These are phyloP conservation scores for Alternaria solani DNA, from an alignment of 2,329 filamentous ascomycete species.

Conservation along the genomic window DNA sequence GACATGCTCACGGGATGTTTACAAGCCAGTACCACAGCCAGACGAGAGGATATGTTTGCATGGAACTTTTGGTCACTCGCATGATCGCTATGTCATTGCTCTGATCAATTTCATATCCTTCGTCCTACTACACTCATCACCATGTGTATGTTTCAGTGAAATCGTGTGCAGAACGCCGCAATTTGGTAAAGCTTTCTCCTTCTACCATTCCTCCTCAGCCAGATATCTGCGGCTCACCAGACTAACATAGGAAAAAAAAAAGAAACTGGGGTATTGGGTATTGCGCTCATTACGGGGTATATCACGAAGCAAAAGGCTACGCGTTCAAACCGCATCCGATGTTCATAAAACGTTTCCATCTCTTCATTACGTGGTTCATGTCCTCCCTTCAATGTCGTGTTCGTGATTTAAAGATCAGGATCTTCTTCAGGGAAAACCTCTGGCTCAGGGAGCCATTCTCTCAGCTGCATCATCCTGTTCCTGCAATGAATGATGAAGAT, in stretches of 20 bases:
- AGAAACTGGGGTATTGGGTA: constrained; percentile 12
- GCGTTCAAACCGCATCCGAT: constrained; percentile 6
- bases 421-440: constrained; percentile 29
- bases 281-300: constrained; percentile 26
- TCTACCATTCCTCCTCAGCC: not conserved
- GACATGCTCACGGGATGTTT: not conserved
- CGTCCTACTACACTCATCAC: not conserved
- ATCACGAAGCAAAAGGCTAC: constrained; percentile 26
- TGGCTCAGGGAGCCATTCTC: constrained; percentile 43
- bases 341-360: constrained; percentile 9
- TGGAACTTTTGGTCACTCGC: not conserved
- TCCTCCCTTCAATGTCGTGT: not conserved
- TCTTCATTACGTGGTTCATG: constrained; percentile 5
- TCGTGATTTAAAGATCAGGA: constrained; percentile 39
- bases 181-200: not conserved
- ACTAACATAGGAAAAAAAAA: constrained; percentile 11
- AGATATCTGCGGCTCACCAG: not conserved
- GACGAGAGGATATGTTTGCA: not conserved
- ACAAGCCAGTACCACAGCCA: not conserved
- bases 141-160: not conserved
- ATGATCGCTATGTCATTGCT: not conserved
- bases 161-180: not conserved
- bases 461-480: constrained; percentile 58
- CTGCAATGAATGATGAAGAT: constrained; percentile 64
- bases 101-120: not conserved